Percentiles rank a stretch among this genome's conserved stretches.
phyloP scores from a whole-genome alignment of 805 yeast species.

The Candida adriatica region DNA sequence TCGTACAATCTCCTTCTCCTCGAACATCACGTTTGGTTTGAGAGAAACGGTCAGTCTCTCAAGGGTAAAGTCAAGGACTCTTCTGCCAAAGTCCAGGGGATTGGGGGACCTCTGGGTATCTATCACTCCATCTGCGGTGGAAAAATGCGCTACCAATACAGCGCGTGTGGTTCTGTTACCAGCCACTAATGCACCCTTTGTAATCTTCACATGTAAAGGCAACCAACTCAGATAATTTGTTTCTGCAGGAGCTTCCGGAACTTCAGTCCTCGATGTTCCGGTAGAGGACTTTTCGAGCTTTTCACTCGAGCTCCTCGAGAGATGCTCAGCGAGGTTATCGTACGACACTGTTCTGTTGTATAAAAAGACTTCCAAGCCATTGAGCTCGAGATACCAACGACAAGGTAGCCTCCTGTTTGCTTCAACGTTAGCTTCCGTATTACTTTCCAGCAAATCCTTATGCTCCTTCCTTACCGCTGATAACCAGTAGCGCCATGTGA shows the following conservation, averaged over 20 bases:
- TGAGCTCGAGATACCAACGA: conserved; percentile 49
- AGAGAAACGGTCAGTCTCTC: conserved; percentile 51
- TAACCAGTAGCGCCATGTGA: conserved; percentile 94
- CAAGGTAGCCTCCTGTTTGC: conserved; percentile 47
- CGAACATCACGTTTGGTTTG: conserved; percentile 65
- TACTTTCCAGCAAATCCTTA: conserved; percentile 7
- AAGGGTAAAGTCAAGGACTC: conserved; percentile 37
- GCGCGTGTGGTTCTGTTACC: conserved; percentile 81
- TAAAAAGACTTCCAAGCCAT: conserved; percentile 77
- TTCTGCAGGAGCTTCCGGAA: conserved; percentile 2
- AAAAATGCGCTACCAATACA: conserved; percentile 55
- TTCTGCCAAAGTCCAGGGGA: conserved; percentile 50
- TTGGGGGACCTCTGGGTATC: conserved; percentile 49
- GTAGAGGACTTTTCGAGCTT: conserved; percentile 11
- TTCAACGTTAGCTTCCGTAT: conserved; percentile 16
- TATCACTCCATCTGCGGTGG: conserved; percentile 43
- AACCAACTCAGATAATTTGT: conserved; percentile 30
- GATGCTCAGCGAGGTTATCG: conserved; percentile 47
- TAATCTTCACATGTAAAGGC: conserved; percentile 58
- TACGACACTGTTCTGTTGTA: conserved; percentile 79
- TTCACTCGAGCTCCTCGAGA: conserved; percentile 20
- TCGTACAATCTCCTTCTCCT: conserved; percentile 28
- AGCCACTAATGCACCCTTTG: conserved; percentile 64
- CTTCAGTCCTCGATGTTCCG: conserved; percentile 9
- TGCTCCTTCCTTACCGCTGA: conserved; percentile 28